A percentile compares a stretch with the other conserved stretches of the same genome.
These are phyloP conservation scores for Helotiales sp. DNA, from an alignment of 2,329 filamentous ascomycete species.

Conservation along the genomic window DNA sequence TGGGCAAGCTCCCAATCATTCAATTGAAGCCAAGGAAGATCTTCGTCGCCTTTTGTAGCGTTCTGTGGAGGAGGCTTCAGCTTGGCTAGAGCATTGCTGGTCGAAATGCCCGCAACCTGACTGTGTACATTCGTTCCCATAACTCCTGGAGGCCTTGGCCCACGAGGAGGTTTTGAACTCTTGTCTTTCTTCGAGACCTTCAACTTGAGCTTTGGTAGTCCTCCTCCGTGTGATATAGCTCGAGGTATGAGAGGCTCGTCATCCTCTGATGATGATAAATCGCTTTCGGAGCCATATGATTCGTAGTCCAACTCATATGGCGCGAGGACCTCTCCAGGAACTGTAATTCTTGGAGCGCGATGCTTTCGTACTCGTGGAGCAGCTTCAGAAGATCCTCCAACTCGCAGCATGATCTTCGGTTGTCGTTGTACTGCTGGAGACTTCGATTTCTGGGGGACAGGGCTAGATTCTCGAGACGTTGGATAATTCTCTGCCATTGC, in stretches of 20 bases:
- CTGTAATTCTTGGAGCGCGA: slow-evolving; percentile 58
- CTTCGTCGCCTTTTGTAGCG: slow-evolving; percentile 55
- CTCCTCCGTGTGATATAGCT: slow-evolving; percentile 25
- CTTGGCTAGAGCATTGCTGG: slow-evolving; percentile 36
- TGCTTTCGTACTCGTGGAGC: slow-evolving; percentile 27
- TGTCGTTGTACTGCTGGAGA: slow-evolving; percentile 54
- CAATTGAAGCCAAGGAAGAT: slow-evolving; percentile 66
- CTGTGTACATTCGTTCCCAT: slow-evolving; percentile 38
- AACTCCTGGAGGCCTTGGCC: slow-evolving; percentile 33
- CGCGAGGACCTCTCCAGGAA: slow-evolving; percentile 65
- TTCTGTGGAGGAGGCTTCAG: slow-evolving; percentile 60
- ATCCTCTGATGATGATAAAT: slow-evolving; percentile 26
- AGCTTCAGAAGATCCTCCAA: slow-evolving; percentile 40
- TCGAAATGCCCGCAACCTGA: slow-evolving; percentile 37
- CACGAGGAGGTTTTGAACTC: slow-evolving; percentile 30
- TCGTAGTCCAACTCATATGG: slow-evolving; percentile 66
- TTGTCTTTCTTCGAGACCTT: slow-evolving; percentile 22
- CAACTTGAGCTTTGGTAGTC: slow-evolving; percentile 29
- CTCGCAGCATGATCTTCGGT: slow-evolving; percentile 47
- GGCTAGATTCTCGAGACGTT: slow-evolving; percentile 48
- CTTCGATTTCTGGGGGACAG: slow-evolving; percentile 43
- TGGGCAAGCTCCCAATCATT: slow-evolving; percentile 65
- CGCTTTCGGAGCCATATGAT: slow-evolving; percentile 43
- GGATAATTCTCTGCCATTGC: slow-evolving; percentile 62
- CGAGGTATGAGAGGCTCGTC: slow-evolving; percentile 36